phyloP scores from a whole-genome alignment of 2,329 filamentous ascomycete genomes.

The Fusarium albidum region DNA sequence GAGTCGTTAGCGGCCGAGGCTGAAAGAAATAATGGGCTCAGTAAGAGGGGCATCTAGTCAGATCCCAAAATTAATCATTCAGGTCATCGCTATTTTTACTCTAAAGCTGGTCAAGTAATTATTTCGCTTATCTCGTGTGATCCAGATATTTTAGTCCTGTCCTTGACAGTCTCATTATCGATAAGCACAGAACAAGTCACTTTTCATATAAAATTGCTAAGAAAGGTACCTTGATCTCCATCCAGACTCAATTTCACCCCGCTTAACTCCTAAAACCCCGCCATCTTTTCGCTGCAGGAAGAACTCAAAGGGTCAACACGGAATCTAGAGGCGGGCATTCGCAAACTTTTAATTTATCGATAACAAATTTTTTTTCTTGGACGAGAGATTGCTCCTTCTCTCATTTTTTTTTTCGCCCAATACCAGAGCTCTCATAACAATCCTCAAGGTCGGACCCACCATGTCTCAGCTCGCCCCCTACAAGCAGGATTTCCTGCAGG shows the following conservation, averaged over 20 bases:
- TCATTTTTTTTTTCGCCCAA: background rate
- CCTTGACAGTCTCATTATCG: conserved; percentile 31
- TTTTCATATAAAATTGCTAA: background rate
- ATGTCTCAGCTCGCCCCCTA: conserved; percentile 65
- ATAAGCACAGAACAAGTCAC: conserved; percentile 35
- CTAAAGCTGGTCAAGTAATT: too few relatives aligned
- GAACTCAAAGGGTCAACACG: conserved; percentile 28
- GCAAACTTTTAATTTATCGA: conserved; percentile 34
- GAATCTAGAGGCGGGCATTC: conserved; percentile 26
- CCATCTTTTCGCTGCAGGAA: conserved; percentile 21
- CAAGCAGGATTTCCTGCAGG: conserved; percentile 77
- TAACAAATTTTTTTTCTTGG: too few relatives aligned
- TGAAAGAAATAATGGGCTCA: conserved; percentile 28
- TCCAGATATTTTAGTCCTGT: too few relatives aligned
- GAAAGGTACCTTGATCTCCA: conserved; percentile 2
- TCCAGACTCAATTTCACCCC: conserved; percentile 15
- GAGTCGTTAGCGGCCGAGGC: conserved; percentile 34
- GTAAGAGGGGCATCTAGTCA: background rate
- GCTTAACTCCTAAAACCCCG: conserved; percentile 37
- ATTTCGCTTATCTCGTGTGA: too few relatives aligned
- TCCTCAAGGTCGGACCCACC: conserved; percentile 5
- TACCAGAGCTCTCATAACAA: background rate
- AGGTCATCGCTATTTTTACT: too few relatives aligned
- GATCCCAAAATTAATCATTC: too few relatives aligned
- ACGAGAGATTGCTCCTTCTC: background rate